Evolutionary conservation across 441 rosid genomes (phyloP).

Genomic region (Gossypium davidsonii): DNA sequence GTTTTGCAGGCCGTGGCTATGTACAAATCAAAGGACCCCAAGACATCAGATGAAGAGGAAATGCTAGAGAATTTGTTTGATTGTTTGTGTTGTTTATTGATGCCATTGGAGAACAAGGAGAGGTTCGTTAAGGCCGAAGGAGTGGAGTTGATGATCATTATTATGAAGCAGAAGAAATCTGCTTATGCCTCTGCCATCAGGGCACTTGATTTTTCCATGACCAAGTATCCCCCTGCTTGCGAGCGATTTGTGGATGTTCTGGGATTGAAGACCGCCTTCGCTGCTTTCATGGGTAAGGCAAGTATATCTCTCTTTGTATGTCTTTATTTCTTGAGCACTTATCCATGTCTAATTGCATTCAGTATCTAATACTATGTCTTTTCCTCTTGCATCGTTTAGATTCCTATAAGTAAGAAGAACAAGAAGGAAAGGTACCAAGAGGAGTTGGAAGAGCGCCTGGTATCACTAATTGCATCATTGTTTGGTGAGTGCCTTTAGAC

Average conservation of each 20-base stretch:
- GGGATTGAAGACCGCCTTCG: conserved; percentile 90
- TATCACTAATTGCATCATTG: conserved; percentile 75
- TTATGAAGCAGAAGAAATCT: conserved; percentile 94
- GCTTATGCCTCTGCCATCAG: conserved; percentile 91
- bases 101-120: conserved; percentile 98
- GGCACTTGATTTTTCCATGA: conserved; percentile 94
- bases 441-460: conserved; percentile 80
- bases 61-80: conserved; percentile 94
- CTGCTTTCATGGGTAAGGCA: conserved; percentile 99
- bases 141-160: conserved; percentile 94
- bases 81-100: conserved; percentile 78
- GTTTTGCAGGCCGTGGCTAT: conserved; percentile 86
- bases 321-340: background rate
- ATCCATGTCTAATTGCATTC: background rate
- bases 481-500: conserved; percentile 58
- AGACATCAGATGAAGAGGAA: conserved; percentile 88
- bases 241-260: conserved; percentile 93
- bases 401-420: conserved; percentile 77
- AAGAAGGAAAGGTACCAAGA: conserved; percentile 80
- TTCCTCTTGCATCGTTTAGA: conserved; percentile 34
- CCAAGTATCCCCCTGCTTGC: conserved; percentile 92
- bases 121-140: conserved; percentile 95
- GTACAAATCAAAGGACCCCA: conserved; percentile 90
- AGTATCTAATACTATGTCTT: conserved; percentile 3
- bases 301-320: conserved; percentile 27